Evolutionary conservation across 2,329 filamentous ascomycete genomes (phyloP), one percentile per base, ranked within the genome.

Genomic region (Cytospora paraplurivora): DNA sequence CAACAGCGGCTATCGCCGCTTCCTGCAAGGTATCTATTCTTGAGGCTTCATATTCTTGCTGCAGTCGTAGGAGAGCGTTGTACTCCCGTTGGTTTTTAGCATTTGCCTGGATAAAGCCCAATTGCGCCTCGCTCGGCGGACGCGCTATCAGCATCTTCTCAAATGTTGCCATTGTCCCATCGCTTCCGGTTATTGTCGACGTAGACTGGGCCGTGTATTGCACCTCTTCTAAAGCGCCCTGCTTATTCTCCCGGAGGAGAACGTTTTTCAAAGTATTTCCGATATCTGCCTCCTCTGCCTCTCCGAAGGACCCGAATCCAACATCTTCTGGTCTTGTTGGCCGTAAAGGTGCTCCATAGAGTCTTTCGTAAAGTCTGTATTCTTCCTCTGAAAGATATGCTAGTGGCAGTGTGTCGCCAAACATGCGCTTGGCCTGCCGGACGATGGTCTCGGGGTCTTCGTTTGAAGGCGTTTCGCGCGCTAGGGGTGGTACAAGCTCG

Each of bases 271-370:
- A 57, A 49, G 69, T 69, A 27, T 67, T 62, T 32, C 67, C 63
- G 1, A 59, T 44, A 8, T 59, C 54, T n/a, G 66, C 66, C 17
- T 66, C 69, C 12, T 68, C 68, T 33, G 65, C 66, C 10, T 69
- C 69, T 19, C 64, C 64, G 15, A 66, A 59, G 6, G 64, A 66
- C 7, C 64, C 64, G 27, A 78, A 82, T 33, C 76, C 86, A 4
- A 86, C 80, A 73, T 89, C 85, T 63, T 88, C 86, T 1, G 84
- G 81, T 8, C 71, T 75, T 1, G 85, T 88, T 59, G 84, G 81
- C 50, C 87, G 82, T 66, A 91, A 73, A 1, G 93, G 92, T 38
- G 88, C 81, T 1, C 93, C 94, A 73, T 95, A 97, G 17, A 96
- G 77, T 67, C 92, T 83, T 72, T 90, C 87, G 75, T 96, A 97